phyloP scores from a whole-genome alignment of 176 grass and related monocot species.

The Hsuehochloa calcarea region DNA sequence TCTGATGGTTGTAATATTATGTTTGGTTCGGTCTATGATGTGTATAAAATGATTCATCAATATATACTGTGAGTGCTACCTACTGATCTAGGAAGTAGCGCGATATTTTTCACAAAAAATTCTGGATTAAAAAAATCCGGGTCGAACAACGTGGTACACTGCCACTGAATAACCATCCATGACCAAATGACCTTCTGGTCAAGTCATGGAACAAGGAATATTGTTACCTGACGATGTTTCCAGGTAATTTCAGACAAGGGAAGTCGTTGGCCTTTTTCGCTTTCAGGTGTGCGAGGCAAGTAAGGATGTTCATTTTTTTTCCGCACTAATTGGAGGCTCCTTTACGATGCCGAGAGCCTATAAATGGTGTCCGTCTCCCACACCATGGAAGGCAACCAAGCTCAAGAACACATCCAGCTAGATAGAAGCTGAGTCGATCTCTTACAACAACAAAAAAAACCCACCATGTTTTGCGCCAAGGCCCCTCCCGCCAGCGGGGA shows the following conservation, averaged over 20 bases:
- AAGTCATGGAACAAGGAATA: no score
- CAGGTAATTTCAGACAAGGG: no score
- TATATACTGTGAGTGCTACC: no score
- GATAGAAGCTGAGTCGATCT: not conserved
- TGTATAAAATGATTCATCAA: no score
- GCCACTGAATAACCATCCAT: rapidly evolving
- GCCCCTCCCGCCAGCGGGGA: not conserved
- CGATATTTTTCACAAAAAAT: no score
- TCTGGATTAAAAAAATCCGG: no score
- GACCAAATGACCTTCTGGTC: rapidly evolving
- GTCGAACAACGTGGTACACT: no score
- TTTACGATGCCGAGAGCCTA: no score
- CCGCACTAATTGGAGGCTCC: not conserved
- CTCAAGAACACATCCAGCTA: not conserved
- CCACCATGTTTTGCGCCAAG: slow-evolving; percentile 14
- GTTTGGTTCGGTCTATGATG: no score
- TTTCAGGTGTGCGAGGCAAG: not conserved
- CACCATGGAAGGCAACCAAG: not conserved
- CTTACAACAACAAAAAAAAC: not conserved
- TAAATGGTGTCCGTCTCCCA: slow-evolving; percentile 32
- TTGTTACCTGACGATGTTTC: no score
- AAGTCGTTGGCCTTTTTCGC: not conserved
- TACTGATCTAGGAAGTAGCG: no score
- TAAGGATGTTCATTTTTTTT: not conserved
- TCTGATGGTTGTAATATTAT: no score